phyloP scores from a whole-genome alignment of 768 basidiomycete genomes.

The Collybiopsis luxurians region DNA sequence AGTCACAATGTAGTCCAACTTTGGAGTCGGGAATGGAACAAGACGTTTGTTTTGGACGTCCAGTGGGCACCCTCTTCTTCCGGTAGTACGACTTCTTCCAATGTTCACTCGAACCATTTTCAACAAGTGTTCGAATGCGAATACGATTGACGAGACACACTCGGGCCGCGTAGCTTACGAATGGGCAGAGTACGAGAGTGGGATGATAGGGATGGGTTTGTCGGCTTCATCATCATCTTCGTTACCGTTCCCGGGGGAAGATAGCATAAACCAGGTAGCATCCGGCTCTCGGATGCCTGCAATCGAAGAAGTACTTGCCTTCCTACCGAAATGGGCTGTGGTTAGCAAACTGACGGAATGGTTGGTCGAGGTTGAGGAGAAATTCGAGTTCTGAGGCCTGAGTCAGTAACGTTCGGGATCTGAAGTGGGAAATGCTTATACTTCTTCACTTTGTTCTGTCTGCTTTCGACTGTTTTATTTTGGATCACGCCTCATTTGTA shows the following conservation, averaged over 20 bases:
- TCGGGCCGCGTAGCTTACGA: conserved; percentile 55
- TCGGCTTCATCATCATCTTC: background rate
- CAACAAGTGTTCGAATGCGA: background rate
- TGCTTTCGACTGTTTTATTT: no score
- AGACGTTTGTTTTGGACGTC: conserved; percentile 50
- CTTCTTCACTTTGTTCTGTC: no score
- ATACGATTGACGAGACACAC: conserved; percentile 9
- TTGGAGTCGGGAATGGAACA: conserved; percentile 62
- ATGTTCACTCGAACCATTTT: no score
- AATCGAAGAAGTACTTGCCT: conserved; percentile 60
- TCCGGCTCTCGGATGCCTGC: conserved; percentile 56
- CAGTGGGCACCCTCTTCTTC: conserved; percentile 34
- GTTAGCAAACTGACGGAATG: conserved; percentile 55
- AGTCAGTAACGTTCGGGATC: no score
- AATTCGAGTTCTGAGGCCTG: conserved; percentile 28
- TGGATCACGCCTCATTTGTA: no score
- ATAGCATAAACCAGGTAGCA: conserved; percentile 4
- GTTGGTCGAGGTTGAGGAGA: conserved; percentile 51
- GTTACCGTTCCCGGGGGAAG: conserved; percentile 26
- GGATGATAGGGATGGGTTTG: conserved; percentile 39
- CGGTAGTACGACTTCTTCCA: background rate
- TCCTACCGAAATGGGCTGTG: conserved; percentile 68
- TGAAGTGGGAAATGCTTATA: no score
- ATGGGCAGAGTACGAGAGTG: conserved; percentile 69
- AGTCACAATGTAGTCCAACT: conserved; percentile 35